Percentiles rank a stretch among this genome's conserved stretches.
Evolutionary conservation across 2,329 filamentous ascomycete genomes (phyloP).

Genomic region (Ascochyta lentis): DNA sequence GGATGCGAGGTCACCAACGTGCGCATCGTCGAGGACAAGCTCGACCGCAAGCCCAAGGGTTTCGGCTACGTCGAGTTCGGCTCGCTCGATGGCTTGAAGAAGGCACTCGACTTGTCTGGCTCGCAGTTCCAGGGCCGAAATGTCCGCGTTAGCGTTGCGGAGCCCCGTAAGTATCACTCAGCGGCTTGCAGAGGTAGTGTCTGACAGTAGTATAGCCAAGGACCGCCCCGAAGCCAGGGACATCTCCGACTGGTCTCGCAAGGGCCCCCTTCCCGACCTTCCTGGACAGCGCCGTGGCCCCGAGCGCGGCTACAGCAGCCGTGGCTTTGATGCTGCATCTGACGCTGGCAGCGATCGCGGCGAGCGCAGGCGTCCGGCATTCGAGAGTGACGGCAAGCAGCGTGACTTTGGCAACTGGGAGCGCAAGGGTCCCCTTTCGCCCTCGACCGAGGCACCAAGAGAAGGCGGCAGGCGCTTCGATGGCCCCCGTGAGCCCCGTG

Average conservation of each 20-base stretch:
- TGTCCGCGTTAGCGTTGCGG: constrained; percentile 93
- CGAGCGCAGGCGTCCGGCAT: constrained; percentile 70
- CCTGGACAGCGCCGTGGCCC: constrained; percentile 64
- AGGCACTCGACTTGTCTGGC: constrained; percentile 84
- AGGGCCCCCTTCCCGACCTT: constrained; percentile 82
- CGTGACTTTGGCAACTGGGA: constrained; percentile 93
- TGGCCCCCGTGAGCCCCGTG: constrained; percentile 50
- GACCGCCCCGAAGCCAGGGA: constrained; percentile 83
- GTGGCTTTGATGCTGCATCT: constrained; percentile 61
- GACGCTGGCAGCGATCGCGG: constrained; percentile 68
- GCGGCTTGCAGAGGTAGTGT: not conserved
- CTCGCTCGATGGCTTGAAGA: constrained; percentile 85
- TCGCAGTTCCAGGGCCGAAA: constrained; percentile 84
- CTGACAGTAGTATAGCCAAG: constrained; percentile 69
- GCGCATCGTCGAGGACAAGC: constrained; percentile 94
- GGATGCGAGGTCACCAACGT: constrained; percentile 88
- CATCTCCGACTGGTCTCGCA: constrained; percentile 89
- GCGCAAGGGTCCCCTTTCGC: constrained; percentile 88
- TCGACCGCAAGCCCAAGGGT: constrained; percentile 92
- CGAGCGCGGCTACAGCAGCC: constrained; percentile 52
- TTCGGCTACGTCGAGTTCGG: constrained; percentile 98
- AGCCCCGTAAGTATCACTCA: constrained; percentile 78
- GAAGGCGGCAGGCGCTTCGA: constrained; percentile 66
- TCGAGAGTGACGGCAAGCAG: constrained; percentile 74
- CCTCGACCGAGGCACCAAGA: constrained; percentile 59